Base-by-base conservation (phyloP, 2,329 filamentous ascomycete genomes). In the Conoideocrella luteorostrata region DNA sequence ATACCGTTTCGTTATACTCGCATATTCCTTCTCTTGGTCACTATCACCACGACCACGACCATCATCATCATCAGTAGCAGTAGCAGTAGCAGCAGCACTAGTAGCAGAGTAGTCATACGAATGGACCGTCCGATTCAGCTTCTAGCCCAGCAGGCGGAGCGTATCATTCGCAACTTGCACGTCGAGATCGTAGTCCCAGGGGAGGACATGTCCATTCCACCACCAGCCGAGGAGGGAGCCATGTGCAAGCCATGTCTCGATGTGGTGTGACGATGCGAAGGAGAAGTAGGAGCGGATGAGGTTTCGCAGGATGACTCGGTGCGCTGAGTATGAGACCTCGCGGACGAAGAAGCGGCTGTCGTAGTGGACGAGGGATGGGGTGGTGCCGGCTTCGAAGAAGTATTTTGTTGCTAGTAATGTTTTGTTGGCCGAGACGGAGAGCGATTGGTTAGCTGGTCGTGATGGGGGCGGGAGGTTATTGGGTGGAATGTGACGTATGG, bases 201-300 rank as follows among this genome's bases (percentile, higher is more conserved):
- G 86, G 67, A 90, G 79, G 58, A 87, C 80, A 64, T 79, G 66
- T 33, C 71, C 75, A 59, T 88, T 91, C 88, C 88, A 94, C 85
- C 86, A 93, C 88, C 88, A 94, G 11, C 87, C 88, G 18, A 94
- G 69, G 39, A 93, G 67, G 4, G 87, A 89, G 39, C 88, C 88
- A 62, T 94, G 88, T 30, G 88, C 87, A 47, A 94, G 79, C 88
- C 88, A 93, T 0, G 88, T 91, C 64, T 91, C 86, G 49, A 88
- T 65, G 6, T 78, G 77, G 43, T 82, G 70, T 15, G 75, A 69
- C 35, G 71, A 68, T 61, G 86, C 84, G 44, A 78, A 80, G 36
- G 72, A 71, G 35, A 93, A 73, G 65, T 93, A 93, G 41, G 85
- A 82, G 49, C 81, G 78, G 51, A 89, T 77, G 52, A 93, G 78